Base-by-base conservation (phyloP, 108 stramenopile genomes). In the Skeletonema potamos region DNA sequence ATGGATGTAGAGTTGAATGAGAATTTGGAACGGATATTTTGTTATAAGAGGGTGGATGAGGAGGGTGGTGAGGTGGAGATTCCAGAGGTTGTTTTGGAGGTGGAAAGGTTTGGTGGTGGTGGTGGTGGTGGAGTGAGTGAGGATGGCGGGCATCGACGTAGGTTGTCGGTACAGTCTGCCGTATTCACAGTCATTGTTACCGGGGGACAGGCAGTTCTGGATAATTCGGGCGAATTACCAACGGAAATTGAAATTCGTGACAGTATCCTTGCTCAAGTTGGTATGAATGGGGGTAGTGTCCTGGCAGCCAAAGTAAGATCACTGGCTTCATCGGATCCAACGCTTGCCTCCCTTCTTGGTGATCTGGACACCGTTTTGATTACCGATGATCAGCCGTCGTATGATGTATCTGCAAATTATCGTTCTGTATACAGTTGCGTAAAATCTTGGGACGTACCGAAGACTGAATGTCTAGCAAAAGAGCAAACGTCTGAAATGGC, bases 1-100 rank as follows among this genome's bases (percentile, higher is more conserved):
- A 59, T 59, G 58, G 58, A 46, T 36, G 29, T 59, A 4, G 58
- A 41, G 37, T 18, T 59, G 58, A 46, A 46, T 46, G 58, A 59
- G 10, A 46, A 59, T 36, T 59, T 51, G 48, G 48, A 51, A 22
- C 22, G 48, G 6, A 20, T 51, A 2, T 51, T 8, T 51, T 51
- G 48, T 24, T 51, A 51, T 51, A 9, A 51, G 22, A 51, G 22
- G 8, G 22, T 22, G 22, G 22, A 22, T 24, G 22, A 9, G 6
- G 48, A 22, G 1, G 48, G 22, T 4, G 8, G 22, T 34, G 34
- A 7, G 7, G 34, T 4, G 34, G 34, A 6, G 34, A 7, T 6
- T 6, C 6, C 4, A 9, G 48, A 46, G 17, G 6, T n/a, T 51
- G 22, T n/a, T 4, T 51, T 51, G 22, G 22, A 22, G 48, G 17